Evolutionary conservation across 305 asterid species (phyloP).

Genomic region (Ilex paraguariensis): DNA sequence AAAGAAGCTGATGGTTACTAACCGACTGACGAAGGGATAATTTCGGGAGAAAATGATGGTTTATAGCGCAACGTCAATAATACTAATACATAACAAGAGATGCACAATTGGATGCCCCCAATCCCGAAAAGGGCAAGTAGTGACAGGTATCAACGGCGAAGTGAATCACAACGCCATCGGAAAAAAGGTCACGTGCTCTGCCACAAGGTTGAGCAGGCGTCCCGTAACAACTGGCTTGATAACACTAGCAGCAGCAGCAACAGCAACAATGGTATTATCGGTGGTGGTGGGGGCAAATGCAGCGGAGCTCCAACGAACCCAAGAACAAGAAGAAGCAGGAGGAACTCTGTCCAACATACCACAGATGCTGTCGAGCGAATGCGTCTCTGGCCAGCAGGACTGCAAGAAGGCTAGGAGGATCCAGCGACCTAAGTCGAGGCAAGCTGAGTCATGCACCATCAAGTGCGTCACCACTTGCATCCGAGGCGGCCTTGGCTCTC

Average conservation of each 20-base stretch:
- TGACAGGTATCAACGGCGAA: no score
- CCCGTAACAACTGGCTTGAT: no score
- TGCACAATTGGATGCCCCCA: no score
- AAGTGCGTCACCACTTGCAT: constrained; percentile 78
- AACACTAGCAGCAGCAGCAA: constrained; percentile 8
- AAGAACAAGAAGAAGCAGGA: constrained; percentile 10
- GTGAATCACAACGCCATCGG: no score
- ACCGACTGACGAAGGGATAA: no score
- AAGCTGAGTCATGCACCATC: constrained; percentile 78
- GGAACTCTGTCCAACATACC: constrained; percentile 78
- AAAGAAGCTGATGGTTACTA: no score
- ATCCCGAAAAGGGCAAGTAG: no score
- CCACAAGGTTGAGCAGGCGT: neutral
- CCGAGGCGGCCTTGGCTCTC: constrained; percentile 73
- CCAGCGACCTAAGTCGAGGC: constrained; percentile 72
- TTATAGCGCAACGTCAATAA: no score
- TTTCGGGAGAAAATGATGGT: no score
- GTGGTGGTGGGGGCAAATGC: neutral
- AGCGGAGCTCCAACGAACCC: constrained; percentile 2
- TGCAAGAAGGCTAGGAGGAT: constrained; percentile 57
- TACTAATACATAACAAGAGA: no score
- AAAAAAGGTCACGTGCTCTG: no score
- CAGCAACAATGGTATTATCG: neutral
- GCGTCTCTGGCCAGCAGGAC: constrained; percentile 40
- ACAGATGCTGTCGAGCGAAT: constrained; percentile 65